Percentiles rank a stretch among this genome's conserved stretches.
Conservation (phyloP, 768 basidiomycete genomes). For the Termitomyces heimii region DNA sequence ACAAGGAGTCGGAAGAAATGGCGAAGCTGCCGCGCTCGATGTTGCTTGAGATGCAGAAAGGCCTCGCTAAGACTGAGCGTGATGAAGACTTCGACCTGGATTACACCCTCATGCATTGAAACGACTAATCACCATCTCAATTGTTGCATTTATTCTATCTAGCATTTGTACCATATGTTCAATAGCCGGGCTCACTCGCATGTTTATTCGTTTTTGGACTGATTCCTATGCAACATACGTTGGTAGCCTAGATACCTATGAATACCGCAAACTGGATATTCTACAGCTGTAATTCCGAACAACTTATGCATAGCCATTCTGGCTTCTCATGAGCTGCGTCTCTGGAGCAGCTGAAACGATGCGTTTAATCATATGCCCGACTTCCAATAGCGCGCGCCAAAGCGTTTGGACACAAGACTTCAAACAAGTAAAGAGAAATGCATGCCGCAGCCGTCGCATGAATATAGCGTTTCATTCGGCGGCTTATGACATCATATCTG, state of each 20-base stretch:
- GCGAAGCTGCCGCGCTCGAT: background rate
- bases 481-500: no score
- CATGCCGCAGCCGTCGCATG: no score
- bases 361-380: no score
- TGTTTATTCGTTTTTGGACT: background rate
- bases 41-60: background rate
- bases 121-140: background rate
- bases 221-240: background rate
- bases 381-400: no score
- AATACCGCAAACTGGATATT: background rate
- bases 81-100: conserved; percentile 2
- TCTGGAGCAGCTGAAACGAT: no score
- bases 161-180: background rate
- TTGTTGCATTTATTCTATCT: background rate
- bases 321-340: background rate
- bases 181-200: background rate
- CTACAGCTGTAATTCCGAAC: background rate
- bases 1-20: background rate
- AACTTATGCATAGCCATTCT: background rate
- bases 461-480: no score
- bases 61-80: background rate
- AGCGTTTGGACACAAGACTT: no score
- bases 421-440: no score
- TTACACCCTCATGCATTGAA: background rate
- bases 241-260: background rate